A percentile compares a stretch with the other conserved stretches of the same genome.
These are phyloP conservation scores for Arthrobotrys musiformis DNA, from an alignment of 2,329 filamentous ascomycete species.

Conservation along the genomic window DNA sequence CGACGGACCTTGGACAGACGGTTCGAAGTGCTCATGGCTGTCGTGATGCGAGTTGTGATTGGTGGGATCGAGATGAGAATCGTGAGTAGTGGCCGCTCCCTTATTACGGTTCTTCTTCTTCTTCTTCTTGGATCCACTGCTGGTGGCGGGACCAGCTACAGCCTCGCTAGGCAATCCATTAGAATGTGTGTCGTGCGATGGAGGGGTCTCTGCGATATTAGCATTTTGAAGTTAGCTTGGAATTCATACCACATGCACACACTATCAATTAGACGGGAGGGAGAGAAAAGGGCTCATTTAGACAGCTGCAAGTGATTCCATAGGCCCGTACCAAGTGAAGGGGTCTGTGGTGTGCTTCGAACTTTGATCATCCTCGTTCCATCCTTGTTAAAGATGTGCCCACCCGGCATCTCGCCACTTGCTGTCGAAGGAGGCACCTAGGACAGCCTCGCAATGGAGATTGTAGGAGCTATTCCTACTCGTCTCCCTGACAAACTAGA, in stretches of 20 bases:
- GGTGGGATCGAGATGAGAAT: constrained; percentile 49
- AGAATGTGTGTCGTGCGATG: constrained; percentile 52
- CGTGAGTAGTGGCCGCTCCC: constrained; percentile 39
- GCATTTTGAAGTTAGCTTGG: constrained; percentile 17
- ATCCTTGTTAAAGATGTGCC: constrained; percentile 60
- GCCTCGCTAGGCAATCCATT: constrained; percentile 45
- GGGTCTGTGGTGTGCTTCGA: constrained; percentile 55
- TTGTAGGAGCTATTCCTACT: constrained; percentile 33
- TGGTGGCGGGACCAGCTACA: constrained; percentile 29
- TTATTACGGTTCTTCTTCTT: constrained; percentile 56
- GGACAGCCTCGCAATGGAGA: constrained; percentile 29
- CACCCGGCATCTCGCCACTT: constrained; percentile 56
- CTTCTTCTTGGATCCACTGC: constrained; percentile 50
- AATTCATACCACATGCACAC: not conserved
- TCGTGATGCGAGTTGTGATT: constrained; percentile 36
- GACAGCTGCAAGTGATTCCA: not conserved
- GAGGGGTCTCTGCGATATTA: constrained; percentile 34
- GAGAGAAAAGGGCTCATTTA: not conserved
- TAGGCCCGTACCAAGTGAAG: constrained; percentile 48
- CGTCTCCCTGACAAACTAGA: constrained; percentile 28
- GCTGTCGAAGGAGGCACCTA: constrained; percentile 34
- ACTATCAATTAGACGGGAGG: no score
- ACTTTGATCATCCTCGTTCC: constrained; percentile 60
- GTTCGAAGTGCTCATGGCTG: constrained; percentile 54
- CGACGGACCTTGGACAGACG: constrained; percentile 56